phyloP scores from a whole-genome alignment of 192 early-diverging fungal genomes.

The Phycomyces nitens region DNA sequence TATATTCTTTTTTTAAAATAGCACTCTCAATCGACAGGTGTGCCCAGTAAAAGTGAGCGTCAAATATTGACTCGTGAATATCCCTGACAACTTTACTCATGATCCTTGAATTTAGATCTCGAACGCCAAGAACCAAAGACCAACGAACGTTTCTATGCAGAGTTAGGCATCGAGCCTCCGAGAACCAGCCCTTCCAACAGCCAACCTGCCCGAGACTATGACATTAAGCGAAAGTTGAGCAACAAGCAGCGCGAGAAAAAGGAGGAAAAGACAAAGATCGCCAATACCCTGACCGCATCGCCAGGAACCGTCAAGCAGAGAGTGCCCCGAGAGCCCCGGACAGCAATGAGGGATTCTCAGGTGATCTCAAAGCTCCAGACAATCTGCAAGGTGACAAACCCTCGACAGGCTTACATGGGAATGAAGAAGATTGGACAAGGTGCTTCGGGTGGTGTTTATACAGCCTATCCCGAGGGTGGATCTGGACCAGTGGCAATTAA shows the following conservation, averaged over 20 bases:
- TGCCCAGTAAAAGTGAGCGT: too few species aligned
- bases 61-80: too few species aligned
- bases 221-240: constrained; percentile 14
- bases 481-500: constrained; percentile 73
- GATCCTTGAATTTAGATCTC: too few species aligned
- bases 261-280: constrained; percentile 20
- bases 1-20: too few species aligned
- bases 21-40: too few species aligned
- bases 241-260: constrained; percentile 27
- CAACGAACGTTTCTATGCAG: constrained; percentile 20
- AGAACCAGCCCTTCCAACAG: neutral
- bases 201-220: constrained; percentile 20
- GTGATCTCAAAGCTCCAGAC: constrained; percentile 80
- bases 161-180: constrained; percentile 16
- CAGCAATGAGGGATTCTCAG: constrained; percentile 54
- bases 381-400: constrained; percentile 90
- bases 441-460: constrained; percentile 80
- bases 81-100: too few species aligned
- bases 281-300: constrained; percentile 20
- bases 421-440: constrained; percentile 45
- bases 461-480: constrained; percentile 55
- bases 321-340: constrained; percentile 19
- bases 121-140: neutral
- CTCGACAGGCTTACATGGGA: constrained; percentile 55
- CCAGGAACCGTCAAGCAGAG: constrained; percentile 34